Conservation (phyloP, 768 basidiomycete species). For the Grammothele lineata region DNA sequence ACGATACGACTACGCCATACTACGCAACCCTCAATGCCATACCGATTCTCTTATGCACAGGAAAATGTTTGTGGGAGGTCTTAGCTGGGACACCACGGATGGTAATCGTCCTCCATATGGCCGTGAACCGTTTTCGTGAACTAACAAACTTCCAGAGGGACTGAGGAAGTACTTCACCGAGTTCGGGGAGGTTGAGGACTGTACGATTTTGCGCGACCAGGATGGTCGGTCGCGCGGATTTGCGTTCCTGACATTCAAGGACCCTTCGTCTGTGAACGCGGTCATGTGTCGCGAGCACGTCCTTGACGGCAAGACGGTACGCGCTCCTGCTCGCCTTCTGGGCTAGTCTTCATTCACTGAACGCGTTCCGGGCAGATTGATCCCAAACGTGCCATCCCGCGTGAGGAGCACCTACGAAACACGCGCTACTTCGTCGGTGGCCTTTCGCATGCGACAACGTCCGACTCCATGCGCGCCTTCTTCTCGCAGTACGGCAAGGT, state of each 20-base stretch:
- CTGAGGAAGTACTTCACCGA: conserved; percentile 85
- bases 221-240: conserved; percentile 92
- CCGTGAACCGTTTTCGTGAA: conserved; percentile 35
- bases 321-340: conserved; percentile 22
- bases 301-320: conserved; percentile 92
- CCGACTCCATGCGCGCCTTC: conserved; percentile 87
- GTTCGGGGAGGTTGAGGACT: conserved; percentile 93
- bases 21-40: neutral
- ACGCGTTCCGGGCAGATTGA: conserved; percentile 64
- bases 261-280: conserved; percentile 84
- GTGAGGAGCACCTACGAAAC: conserved; percentile 87
- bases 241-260: conserved; percentile 94
- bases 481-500: conserved; percentile 92
- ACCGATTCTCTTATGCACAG: conserved; percentile 38
- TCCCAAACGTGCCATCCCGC: conserved; percentile 94
- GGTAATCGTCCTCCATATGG: conserved; percentile 54
- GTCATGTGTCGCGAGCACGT: conserved; percentile 93
- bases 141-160: conserved; percentile 43
- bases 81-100: conserved; percentile 99
- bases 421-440: conserved; percentile 96
- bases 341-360: neutral
- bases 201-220: conserved; percentile 96
- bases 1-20: conserved; percentile 1
- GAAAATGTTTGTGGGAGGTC: conserved; percentile 99
- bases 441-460: conserved; percentile 83